Evolutionary conservation across 305 asterid species (phyloP).

Genomic region (Fraxinus velutina): DNA sequence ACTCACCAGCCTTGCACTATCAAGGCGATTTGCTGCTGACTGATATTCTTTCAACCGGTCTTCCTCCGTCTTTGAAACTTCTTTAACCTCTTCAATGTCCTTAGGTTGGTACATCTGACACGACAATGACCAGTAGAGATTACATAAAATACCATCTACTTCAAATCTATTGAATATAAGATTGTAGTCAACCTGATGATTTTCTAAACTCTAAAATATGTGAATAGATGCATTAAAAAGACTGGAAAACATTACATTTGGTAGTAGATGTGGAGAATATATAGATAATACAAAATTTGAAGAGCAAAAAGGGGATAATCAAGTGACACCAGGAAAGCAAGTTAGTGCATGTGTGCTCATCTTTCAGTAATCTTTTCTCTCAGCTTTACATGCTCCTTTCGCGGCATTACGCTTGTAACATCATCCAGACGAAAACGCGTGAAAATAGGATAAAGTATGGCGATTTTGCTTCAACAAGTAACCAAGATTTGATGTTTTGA

Average conservation of each 20-base stretch:
- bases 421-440: not conserved
- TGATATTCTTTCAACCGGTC: constrained; percentile 64
- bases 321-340: not conserved
- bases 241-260: constrained; percentile 1
- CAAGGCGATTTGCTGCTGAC: constrained; percentile 79
- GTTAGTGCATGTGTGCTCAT: not conserved
- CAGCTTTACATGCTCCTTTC: not conserved
- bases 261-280: constrained; percentile 7
- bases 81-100: constrained; percentile 82
- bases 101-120: constrained; percentile 73
- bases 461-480: not conserved
- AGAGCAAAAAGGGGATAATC: not conserved
- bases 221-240: not conserved
- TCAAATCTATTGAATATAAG: not conserved
- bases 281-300: not conserved
- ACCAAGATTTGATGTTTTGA: not conserved
- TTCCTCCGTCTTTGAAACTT: constrained; percentile 57
- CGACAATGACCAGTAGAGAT: constrained; percentile 17
- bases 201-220: not conserved
- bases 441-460: not conserved
- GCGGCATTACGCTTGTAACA: not conserved
- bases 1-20: constrained; percentile 66
- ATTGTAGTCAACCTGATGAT: not conserved
- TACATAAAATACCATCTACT: constrained; percentile 11
- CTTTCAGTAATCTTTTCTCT: not conserved